A percentile compares a stretch with the other conserved stretches of the same genome.
Conservation (phyloP, 257 asterid genomes). For the Solanum commersonii region DNA sequence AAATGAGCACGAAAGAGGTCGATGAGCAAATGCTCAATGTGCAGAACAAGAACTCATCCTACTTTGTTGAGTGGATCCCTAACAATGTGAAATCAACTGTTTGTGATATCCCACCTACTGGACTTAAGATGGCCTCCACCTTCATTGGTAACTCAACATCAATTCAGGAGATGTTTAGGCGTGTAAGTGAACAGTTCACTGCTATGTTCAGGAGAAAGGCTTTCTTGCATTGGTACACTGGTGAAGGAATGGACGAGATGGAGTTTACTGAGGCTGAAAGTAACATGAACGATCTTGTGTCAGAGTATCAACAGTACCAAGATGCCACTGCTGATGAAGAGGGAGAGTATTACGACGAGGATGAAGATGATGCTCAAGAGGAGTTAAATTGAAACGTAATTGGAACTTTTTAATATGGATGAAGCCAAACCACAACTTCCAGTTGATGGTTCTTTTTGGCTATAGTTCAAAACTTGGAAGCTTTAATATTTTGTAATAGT, state of each 20-base stretch:
- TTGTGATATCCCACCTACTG: not conserved
- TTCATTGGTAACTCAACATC: not conserved
- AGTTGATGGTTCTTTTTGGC: not conserved
- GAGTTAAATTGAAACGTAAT: not conserved
- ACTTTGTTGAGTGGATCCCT: not conserved
- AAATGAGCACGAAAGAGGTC: not conserved
- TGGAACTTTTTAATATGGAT: not conserved
- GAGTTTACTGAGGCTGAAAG: not conserved
- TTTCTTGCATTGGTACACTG: conserved; percentile 4
- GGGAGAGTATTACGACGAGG: not conserved
- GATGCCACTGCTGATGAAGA: not conserved
- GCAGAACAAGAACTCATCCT: not conserved
- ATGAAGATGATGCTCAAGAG: not conserved
- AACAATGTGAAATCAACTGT: conserved; percentile 4
- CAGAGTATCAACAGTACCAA: not conserved
- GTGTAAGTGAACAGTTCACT: not conserved
- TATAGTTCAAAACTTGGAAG: not conserved
- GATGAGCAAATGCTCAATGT: conserved; percentile 1
- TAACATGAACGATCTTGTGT: not conserved
- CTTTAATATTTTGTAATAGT: not conserved
- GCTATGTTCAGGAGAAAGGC: conserved; percentile 3
- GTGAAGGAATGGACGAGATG: conserved; percentile 3
- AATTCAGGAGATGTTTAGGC: conserved; percentile 4
- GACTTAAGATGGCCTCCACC: not conserved
- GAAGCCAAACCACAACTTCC: not conserved